A percentile compares a stretch with the other conserved stretches of the same genome.
phyloP scores from a whole-genome alignment of 2,329 filamentous ascomycete genomes.

The Endothia cerciana region DNA sequence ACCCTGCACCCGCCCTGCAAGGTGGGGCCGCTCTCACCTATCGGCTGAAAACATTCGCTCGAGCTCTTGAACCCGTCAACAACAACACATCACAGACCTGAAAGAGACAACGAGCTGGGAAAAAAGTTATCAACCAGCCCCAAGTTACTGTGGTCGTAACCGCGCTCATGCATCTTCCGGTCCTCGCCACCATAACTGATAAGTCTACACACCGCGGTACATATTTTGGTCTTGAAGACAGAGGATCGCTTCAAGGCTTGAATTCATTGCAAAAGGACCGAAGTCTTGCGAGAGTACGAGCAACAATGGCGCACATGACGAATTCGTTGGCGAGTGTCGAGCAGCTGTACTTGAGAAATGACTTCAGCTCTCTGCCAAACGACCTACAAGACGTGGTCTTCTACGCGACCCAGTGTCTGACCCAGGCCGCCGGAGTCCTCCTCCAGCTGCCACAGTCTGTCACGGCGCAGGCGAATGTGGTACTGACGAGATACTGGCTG shows the following conservation, averaged over 20 bases:
- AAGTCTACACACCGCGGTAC: not conserved
- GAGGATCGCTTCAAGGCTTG: not conserved
- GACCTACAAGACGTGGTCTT: constrained; percentile 75
- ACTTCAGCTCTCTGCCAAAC: constrained; percentile 62
- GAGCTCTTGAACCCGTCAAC: not conserved
- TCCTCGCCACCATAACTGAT: not conserved
- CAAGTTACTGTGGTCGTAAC: not conserved
- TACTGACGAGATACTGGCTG: constrained; percentile 82
- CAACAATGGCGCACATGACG: constrained; percentile 61
- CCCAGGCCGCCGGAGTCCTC: constrained; percentile 78
- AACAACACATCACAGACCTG: not conserved
- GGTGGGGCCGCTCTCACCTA: not conserved
- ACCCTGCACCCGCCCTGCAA: constrained; percentile 1
- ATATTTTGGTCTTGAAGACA: not conserved
- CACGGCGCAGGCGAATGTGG: constrained; percentile 81
- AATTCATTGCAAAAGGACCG: not conserved
- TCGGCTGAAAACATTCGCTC: not conserved
- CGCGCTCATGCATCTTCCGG: not conserved
- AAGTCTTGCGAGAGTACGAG: not conserved
- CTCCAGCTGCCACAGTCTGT: constrained; percentile 84
- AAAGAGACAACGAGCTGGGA: not conserved
- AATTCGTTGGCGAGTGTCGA: constrained; percentile 75
- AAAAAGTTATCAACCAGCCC: not conserved
- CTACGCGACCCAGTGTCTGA: constrained; percentile 72
- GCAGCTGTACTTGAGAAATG: constrained; percentile 64